Evolutionary conservation across 108 stramenopile species (phyloP).

Genomic region (Mediolabrus comicus): DNA sequence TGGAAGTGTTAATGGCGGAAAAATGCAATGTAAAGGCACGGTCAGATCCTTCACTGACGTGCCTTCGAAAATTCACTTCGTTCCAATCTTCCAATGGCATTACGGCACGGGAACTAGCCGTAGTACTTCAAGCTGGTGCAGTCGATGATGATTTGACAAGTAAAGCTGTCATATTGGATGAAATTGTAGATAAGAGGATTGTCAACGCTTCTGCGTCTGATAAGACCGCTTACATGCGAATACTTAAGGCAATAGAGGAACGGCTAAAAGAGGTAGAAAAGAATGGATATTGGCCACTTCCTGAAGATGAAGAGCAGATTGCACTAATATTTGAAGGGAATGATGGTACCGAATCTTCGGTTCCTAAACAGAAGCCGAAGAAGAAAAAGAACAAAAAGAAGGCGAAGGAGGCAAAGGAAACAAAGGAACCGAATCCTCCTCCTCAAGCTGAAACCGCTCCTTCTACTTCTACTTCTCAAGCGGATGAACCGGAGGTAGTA

Average conservation of each 20-base stretch:
- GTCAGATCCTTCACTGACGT: slow-evolving; percentile 58
- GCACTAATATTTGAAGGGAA: not conserved
- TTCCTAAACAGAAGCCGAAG: slow-evolving; percentile 43
- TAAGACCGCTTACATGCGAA: slow-evolving; percentile 38
- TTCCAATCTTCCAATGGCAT: slow-evolving; percentile 43
- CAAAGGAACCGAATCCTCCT: slow-evolving; percentile 30
- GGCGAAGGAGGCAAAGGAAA: slow-evolving; percentile 50
- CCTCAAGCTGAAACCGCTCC: slow-evolving; percentile 7
- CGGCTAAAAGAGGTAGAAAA: slow-evolving; percentile 55
- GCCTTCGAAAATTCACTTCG: slow-evolving; percentile 34
- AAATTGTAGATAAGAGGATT: slow-evolving; percentile 47
- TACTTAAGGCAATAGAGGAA: slow-evolving; percentile 33
- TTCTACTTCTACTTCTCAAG: slow-evolving; percentile 3
- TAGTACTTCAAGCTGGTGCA: slow-evolving; percentile 35
- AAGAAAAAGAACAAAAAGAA: slow-evolving; percentile 58
- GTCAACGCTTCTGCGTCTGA: slow-evolving; percentile 34
- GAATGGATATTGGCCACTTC: slow-evolving; percentile 57
- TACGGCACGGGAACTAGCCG: slow-evolving; percentile 62
- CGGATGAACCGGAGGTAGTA: slow-evolving; percentile 3
- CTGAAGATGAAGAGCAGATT: slow-evolving; percentile 7
- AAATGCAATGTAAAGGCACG: slow-evolving; percentile 43
- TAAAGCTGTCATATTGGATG: slow-evolving; percentile 60
- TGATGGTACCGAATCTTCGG: not conserved
- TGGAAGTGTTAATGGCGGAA: slow-evolving; percentile 61
- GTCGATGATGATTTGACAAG: slow-evolving; percentile 52